Evolutionary conservation across 2,329 filamentous ascomycete species (phyloP).

Genomic region (Aureobasidium sp.): DNA sequence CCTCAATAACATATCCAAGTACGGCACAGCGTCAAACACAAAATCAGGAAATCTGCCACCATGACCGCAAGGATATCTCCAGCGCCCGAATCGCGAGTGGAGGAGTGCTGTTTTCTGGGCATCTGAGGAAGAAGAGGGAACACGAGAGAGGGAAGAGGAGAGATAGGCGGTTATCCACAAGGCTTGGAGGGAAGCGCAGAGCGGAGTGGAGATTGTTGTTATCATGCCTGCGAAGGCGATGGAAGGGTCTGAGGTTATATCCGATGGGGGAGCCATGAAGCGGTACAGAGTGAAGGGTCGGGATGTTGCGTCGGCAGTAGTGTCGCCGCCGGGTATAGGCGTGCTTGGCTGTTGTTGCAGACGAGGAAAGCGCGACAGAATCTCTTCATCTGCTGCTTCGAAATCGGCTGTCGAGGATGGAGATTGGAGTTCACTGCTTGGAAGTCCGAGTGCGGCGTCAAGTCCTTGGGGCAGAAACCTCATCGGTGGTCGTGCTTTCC

Average conservation of each 20-base stretch:
- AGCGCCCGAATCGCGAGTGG: conserved; percentile 59
- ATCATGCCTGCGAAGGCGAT: conserved; percentile 36
- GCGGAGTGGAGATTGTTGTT: conserved; percentile 30
- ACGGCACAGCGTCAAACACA: conserved; percentile 68
- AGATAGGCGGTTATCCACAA: conserved; percentile 55
- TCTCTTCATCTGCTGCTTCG: conserved; percentile 42
- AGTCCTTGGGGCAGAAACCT: not conserved
- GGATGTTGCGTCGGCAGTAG: not conserved
- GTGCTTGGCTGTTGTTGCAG: conserved; percentile 42
- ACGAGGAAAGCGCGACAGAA: conserved; percentile 45
- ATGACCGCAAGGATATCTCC: conserved; percentile 60
- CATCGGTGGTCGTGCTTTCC: conserved; percentile 44
- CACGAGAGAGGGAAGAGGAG: conserved; percentile 32
- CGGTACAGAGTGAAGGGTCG: conserved; percentile 33
- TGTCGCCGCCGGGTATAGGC: not conserved
- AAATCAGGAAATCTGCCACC: conserved; percentile 58
- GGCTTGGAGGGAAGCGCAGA: conserved; percentile 32
- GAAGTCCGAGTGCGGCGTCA: not conserved
- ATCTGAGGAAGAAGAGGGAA: conserved; percentile 24
- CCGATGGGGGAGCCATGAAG: conserved; percentile 34
- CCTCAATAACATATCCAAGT: conserved; percentile 57
- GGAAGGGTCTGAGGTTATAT: conserved; percentile 24
- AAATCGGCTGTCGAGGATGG: conserved; percentile 27
- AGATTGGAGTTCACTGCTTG: not conserved
- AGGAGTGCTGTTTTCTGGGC: conserved; percentile 44